phyloP scores from a whole-genome alignment of 139 green algal genomes.

The Tetradesmus obliquus region DNA sequence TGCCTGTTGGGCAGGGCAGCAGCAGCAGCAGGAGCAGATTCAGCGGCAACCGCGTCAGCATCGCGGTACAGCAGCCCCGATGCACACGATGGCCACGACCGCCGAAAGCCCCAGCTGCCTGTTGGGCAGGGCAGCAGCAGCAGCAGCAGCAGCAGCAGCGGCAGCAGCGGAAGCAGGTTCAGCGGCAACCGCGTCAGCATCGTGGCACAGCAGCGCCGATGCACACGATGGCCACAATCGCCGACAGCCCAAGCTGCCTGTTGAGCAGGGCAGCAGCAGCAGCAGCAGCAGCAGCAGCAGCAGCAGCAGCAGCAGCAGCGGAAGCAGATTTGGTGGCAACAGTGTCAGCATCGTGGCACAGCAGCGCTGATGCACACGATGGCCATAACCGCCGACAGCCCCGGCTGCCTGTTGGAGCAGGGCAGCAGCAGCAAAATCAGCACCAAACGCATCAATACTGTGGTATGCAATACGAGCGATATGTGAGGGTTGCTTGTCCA shows the following conservation, averaged over 20 bases:
- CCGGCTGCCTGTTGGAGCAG: conserved; percentile 57
- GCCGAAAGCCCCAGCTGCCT: conserved; percentile 65
- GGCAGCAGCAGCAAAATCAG: not conserved
- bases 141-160: conserved; percentile 18
- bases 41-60: too few species aligned
- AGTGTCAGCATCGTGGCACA: too few species aligned
- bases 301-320: too few species aligned
- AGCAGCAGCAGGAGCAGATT: too few species aligned
- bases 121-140: not conserved
- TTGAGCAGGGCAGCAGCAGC: not conserved
- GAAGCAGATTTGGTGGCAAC: too few species aligned
- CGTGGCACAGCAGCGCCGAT: not conserved
- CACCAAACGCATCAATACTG: not conserved
- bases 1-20: not conserved
- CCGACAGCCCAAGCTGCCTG: conserved; percentile 65
- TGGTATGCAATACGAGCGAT: too few species aligned
- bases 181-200: too few species aligned
- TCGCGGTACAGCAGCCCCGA: too few species aligned
- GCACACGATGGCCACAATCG: conserved; percentile 56
- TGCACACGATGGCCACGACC: conserved; percentile 57
- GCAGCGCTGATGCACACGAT: conserved; percentile 56
- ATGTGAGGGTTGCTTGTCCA: too few species aligned
- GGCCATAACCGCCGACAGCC: conserved; percentile 56
- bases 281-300: conserved; percentile 9
- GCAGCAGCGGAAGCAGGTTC: too few species aligned